These are phyloP conservation scores for Rhododendron williamsianum DNA, from an alignment of 148 eudicot genomes.

Conservation along the genomic window DNA sequence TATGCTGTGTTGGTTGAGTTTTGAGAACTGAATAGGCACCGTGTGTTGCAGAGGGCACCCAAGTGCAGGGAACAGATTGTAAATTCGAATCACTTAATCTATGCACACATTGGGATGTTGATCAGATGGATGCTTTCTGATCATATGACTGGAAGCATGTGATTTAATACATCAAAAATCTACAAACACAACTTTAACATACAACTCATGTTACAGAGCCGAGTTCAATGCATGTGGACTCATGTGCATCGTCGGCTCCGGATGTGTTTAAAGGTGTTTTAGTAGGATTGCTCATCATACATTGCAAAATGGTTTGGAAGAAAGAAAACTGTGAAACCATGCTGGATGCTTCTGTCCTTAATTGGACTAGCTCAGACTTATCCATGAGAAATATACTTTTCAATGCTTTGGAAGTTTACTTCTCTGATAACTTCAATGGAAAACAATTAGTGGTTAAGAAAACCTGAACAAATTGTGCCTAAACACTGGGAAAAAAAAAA, in stretches of 20 bases:
- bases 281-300: neutral
- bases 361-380: neutral
- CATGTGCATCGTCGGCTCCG: neutral
- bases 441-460: conserved; percentile 3
- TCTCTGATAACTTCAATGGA: neutral
- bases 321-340: neutral
- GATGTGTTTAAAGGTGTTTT: neutral
- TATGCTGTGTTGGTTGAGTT: neutral
- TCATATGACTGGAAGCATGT: neutral
- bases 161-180: neutral
- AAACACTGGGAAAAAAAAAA: neutral
- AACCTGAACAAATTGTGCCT: conserved; percentile 10
- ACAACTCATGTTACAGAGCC: too few relatives aligned
- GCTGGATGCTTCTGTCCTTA: neutral
- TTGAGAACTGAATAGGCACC: neutral
- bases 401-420: neutral
- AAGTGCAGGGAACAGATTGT: neutral
- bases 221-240: neutral
- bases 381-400: neutral
- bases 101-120: neutral
- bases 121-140: neutral
- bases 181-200: neutral
- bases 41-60: neutral
- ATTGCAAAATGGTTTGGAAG: neutral
- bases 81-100: neutral